Evolutionary conservation across 2,329 filamentous ascomycete genomes (phyloP).

Genomic region (Fusarium sambucinum): DNA sequence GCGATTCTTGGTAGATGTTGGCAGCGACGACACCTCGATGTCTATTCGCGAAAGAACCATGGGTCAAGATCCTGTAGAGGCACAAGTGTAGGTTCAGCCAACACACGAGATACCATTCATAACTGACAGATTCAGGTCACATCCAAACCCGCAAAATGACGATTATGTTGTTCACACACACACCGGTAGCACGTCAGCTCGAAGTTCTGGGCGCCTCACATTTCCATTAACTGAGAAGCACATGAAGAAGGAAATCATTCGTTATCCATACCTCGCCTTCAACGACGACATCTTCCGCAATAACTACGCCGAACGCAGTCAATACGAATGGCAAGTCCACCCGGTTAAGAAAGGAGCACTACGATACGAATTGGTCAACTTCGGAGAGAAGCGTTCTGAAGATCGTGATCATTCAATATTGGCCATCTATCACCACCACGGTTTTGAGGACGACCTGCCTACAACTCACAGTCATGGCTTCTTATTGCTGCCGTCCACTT

Average conservation of each 20-base stretch:
- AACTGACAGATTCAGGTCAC: background rate
- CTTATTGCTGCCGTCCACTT: background rate
- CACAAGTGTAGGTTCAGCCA: conserved; percentile 6
- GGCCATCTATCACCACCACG: conserved; percentile 18
- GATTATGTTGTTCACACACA: background rate
- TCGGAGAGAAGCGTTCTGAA: rapidly evolving
- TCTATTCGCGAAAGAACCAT: conserved; percentile 9
- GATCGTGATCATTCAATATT: background rate
- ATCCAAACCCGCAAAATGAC: background rate
- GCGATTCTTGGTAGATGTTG: conserved; percentile 8
- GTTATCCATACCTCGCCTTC: background rate
- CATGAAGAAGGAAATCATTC: background rate
- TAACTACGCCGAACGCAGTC: rapidly evolving
- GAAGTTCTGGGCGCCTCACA: background rate
- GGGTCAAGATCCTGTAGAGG: conserved; percentile 1
- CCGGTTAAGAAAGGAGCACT: background rate
- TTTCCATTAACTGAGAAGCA: conserved; percentile 5
- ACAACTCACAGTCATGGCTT: background rate
- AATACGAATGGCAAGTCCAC: background rate
- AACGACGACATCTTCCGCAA: rapidly evolving
- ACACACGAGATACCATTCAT: rapidly evolving
- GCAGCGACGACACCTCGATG: background rate
- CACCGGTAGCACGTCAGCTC: rapidly evolving
- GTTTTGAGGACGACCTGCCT: conserved; percentile 15
- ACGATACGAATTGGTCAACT: conserved; percentile 18